phyloP scores from a whole-genome alignment of 495 filamentous ascomycete species.

The Hypoxylon subgilvum region DNA sequence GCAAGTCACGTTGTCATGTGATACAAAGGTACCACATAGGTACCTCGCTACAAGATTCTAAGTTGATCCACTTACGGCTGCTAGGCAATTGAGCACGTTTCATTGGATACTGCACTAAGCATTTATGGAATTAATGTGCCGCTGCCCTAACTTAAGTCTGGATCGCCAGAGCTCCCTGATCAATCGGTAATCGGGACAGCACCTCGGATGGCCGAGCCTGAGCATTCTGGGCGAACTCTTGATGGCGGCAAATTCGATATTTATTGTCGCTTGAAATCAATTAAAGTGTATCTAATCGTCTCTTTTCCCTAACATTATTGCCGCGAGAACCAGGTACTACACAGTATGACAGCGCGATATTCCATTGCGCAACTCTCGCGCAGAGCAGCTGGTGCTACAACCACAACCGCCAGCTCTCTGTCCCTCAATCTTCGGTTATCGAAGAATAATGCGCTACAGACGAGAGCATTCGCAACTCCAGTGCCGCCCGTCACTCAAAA shows the following conservation, averaged over 20 bases:
- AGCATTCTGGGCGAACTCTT: constrained; percentile 8
- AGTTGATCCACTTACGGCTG: background rate
- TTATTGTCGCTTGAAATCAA: background rate
- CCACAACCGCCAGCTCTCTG: constrained; percentile 35
- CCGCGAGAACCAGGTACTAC: constrained; percentile 1
- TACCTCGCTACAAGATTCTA: background rate
- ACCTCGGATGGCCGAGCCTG: constrained; percentile 11
- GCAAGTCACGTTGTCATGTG: constrained; percentile 34
- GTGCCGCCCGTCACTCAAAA: constrained; percentile 78
- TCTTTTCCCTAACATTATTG: too few relatives aligned
- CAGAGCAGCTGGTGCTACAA: constrained; percentile 44
- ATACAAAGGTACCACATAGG: too few relatives aligned
- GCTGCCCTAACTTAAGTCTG: too few relatives aligned
- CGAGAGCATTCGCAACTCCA: constrained; percentile 66
- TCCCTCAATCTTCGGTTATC: constrained; percentile 29
- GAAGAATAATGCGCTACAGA: constrained; percentile 43
- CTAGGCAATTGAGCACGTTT: constrained; percentile 32
- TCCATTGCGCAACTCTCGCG: constrained; percentile 52
- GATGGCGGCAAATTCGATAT: constrained; percentile 4
- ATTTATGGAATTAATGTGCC: background rate
- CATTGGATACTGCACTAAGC: constrained; percentile 26
- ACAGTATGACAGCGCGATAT: constrained; percentile 56
- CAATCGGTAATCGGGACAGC: constrained; percentile 6
- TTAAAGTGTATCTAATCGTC: background rate
- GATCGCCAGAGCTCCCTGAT: too few relatives aligned